Evolutionary conservation across 139 green algal species (phyloP), one percentile per base, ranked within the genome.

Genomic region (Picochlorum costavermella): DNA sequence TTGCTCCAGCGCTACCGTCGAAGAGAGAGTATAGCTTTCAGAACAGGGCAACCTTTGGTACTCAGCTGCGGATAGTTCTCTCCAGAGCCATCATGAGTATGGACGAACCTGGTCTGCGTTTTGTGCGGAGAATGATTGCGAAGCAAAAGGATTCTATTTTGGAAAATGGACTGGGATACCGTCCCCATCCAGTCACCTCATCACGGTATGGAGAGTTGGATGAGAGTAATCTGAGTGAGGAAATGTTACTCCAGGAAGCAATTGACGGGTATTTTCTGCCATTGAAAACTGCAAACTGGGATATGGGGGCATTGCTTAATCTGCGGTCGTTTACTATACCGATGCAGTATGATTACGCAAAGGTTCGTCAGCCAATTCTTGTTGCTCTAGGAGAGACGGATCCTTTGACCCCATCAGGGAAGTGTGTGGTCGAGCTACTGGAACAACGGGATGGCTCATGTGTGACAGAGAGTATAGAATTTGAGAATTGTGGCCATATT

Each of bases 241-340:
- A 28, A 13, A 25, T 57, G 36, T 25, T 31, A 36, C 17, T 48
- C 23, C 57, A 74, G 67, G 68, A 85, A 44, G 61, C 83, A 25
- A 73, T 85, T 14, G 69, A 85, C 2, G 76, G 75, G n/a, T 88
- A 83, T 65, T 53, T 84, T 29, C 68, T 44, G 6, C 83, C 83
- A 6, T 68, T 89, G 68, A 55, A 50, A 6, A 67, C 82, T 0
- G 23, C 75, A 17, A 65, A 88, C 57, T 89, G 83, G 83, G 83
- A 89, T 70, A 49, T 48, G 4, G 83, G 65, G 40, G 65, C 69
- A 10, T 68, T 89, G 37, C 31, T 72, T 16, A 74, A 72, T 37
- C 80, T 77, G 51, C 56, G 81, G 3, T 50, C 64, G 29, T 74
- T 89, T 51, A 55, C 29, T 9, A 26, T 73, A n/a, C 67, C 65